phyloP scores from a whole-genome alignment of 2,329 filamentous ascomycete species.

The Phialemonium atrogriseum region DNA sequence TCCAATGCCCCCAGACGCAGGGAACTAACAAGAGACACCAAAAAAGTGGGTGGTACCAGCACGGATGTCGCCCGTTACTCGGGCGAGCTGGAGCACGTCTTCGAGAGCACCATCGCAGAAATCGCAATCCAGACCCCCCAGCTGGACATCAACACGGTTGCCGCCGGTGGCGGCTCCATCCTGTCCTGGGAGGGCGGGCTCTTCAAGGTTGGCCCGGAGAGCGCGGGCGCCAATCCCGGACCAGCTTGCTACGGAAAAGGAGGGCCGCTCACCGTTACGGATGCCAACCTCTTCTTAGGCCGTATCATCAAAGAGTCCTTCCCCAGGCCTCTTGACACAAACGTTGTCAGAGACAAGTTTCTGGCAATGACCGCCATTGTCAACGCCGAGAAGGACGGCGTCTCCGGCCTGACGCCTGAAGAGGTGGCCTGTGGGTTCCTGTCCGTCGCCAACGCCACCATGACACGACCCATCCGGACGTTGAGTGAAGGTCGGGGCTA shows the following conservation, averaged over 20 bases:
- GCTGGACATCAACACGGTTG: slow-evolving; percentile 74
- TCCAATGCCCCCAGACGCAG: neutral
- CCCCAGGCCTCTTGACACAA: slow-evolving; percentile 36
- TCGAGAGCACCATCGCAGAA: slow-evolving; percentile 70
- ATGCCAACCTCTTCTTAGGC: slow-evolving; percentile 57
- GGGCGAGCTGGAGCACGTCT: slow-evolving; percentile 35
- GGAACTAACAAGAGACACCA: no score
- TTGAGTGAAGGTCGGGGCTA: slow-evolving; percentile 38
- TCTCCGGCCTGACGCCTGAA: neutral
- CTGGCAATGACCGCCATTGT: slow-evolving; percentile 22
- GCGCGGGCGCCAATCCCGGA: slow-evolving; percentile 48
- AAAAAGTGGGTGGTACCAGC: slow-evolving; percentile 42
- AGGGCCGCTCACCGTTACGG: slow-evolving; percentile 57
- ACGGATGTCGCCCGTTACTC: slow-evolving; percentile 66
- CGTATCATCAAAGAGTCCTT: slow-evolving; percentile 49
- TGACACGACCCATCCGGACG: slow-evolving; percentile 61
- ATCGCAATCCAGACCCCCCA: slow-evolving; percentile 72
- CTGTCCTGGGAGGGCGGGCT: slow-evolving; percentile 61
- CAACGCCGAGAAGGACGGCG: slow-evolving; percentile 13
- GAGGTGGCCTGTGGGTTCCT: slow-evolving; percentile 56
- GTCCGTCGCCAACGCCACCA: slow-evolving; percentile 62
- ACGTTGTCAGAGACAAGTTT: slow-evolving; percentile 23
- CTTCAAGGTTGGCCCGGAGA: slow-evolving; percentile 58
- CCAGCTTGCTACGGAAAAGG: slow-evolving; percentile 61
- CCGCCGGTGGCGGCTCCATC: slow-evolving; percentile 61